Evolutionary conservation across 2,329 filamentous ascomycete genomes (phyloP), one percentile per base, ranked within the genome.

Genomic region (Exophiala phaeomuriformis): DNA sequence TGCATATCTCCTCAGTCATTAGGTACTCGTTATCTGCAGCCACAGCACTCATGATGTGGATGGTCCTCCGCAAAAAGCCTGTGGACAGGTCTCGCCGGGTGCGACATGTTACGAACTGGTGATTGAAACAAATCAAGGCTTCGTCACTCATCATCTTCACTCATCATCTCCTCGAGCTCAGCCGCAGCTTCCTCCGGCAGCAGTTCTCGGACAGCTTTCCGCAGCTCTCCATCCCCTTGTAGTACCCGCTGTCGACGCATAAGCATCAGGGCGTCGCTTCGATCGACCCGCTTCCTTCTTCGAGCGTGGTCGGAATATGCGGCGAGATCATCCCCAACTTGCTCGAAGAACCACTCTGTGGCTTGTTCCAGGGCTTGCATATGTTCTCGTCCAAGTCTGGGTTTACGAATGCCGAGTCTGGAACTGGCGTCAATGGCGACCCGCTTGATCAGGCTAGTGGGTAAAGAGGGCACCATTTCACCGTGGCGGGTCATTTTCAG

Each of bases 41-140:
- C 53, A 98, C 93, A 37, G 83, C 88, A 8, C 81, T 98, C 66
- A 98, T 98, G 93, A 77, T 98, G 66, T 95, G 86, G 80, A 90
- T 97, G 87, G 83, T 98, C 36, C 75, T 95, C 57, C 90, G 87
- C 70, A 95, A 91, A 71, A 89, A 90, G 9, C 78, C 88, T 6
- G 82, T 84, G 29, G 83, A 88, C 63, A 76, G 87, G 45, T 72
- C 84, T 49, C 82, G 84, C 58, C 82, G 88, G 59, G 82, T 95
- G 55, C 82, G 86, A 52, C 82, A 88, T 69, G 89, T 84, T 67
- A 84, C 81, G 66, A 80, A 84, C 57, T 90, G 87, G 85, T 88
- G 78, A 68, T 29, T 31, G 37, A 10, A 42, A 44, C 27, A 31
- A 19, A 19, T 19, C 19, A 19, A 19, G 19, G 19, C 19, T 19